Evolutionary conservation across 2,329 filamentous ascomycete species (phyloP).

Genomic region (Metarhizium guizhouense): DNA sequence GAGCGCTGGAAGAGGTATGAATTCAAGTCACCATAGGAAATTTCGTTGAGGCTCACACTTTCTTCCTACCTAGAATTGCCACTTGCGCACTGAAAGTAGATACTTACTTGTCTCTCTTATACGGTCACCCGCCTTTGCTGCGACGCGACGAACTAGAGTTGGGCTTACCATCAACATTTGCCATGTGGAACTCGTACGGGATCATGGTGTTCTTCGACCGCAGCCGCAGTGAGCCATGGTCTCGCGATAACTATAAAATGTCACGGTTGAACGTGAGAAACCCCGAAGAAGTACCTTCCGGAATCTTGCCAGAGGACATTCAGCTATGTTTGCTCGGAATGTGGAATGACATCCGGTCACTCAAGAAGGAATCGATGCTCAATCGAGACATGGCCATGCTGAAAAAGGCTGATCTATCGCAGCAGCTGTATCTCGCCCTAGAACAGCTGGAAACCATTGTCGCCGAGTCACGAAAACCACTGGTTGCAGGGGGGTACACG

Average conservation of each 20-base stretch:
- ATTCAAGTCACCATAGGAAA: background rate
- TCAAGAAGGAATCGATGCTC: constrained; percentile 16
- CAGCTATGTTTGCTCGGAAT: constrained; percentile 22
- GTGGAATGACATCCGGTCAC: constrained; percentile 21
- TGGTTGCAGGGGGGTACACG: constrained; percentile 9
- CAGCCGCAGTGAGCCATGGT: constrained; percentile 20
- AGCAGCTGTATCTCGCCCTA: constrained; percentile 10
- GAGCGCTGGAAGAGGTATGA: constrained; percentile 28
- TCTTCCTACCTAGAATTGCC: constrained; percentile 19
- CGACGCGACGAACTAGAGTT: constrained; percentile 28
- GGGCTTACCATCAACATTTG: constrained; percentile 22
- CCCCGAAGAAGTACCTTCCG: constrained; percentile 16
- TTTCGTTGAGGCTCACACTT: too few relatives aligned
- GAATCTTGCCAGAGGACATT: constrained; percentile 24
- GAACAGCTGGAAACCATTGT: constrained; percentile 12
- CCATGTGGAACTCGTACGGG: constrained; percentile 28
- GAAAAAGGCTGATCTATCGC: constrained; percentile 3
- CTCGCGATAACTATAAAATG: constrained; percentile 20
- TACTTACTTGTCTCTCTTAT: constrained; percentile 23
- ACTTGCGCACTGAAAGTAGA: constrained; percentile 29
- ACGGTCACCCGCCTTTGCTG: constrained; percentile 21
- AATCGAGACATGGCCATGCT: constrained; percentile 6
- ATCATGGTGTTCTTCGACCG: constrained; percentile 27
- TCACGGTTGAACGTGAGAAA: constrained; percentile 19
- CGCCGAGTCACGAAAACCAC: constrained; percentile 9